phyloP scores from a whole-genome alignment of 2,329 filamentous ascomycete species.

The Colletotrichum destructivum region DNA sequence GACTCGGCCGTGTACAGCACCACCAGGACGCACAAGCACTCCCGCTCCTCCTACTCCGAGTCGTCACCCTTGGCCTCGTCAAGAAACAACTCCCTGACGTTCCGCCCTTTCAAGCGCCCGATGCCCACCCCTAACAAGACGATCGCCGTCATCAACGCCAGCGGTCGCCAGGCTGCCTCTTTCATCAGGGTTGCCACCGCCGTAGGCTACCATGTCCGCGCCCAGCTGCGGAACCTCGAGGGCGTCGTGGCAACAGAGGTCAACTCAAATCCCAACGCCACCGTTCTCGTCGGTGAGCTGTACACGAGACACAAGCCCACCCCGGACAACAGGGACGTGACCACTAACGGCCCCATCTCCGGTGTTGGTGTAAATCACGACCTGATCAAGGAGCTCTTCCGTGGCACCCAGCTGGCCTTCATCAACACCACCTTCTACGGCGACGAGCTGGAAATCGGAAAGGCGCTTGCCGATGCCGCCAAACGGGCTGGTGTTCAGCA shows the following conservation, averaged over 20 bases:
- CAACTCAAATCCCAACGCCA: slow-evolving; percentile 82
- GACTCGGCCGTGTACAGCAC: slow-evolving; percentile 39
- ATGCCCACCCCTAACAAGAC: slow-evolving; percentile 79
- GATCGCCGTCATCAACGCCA: slow-evolving; percentile 95
- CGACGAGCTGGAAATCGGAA: slow-evolving; percentile 91
- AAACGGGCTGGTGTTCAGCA: slow-evolving; percentile 88
- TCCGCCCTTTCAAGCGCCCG: slow-evolving; percentile 71
- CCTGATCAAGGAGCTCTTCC: slow-evolving; percentile 84
- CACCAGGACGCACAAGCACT: slow-evolving; percentile 70
- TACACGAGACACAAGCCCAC: slow-evolving; percentile 69
- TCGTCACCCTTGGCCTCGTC: slow-evolving; percentile 68
- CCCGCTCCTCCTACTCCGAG: slow-evolving; percentile 74
- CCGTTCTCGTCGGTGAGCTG: slow-evolving; percentile 75
- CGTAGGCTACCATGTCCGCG: slow-evolving; percentile 92
- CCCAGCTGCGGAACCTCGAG: slow-evolving; percentile 89
- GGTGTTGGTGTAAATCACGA: slow-evolving; percentile 79
- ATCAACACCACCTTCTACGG: slow-evolving; percentile 99
- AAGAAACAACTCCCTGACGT: slow-evolving; percentile 73
- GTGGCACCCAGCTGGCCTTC: slow-evolving; percentile 89
- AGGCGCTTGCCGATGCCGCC: slow-evolving; percentile 89
- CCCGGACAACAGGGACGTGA: slow-evolving; percentile 73
- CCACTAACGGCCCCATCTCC: slow-evolving; percentile 74
- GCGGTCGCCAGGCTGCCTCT: slow-evolving; percentile 94
- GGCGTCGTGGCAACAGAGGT: slow-evolving; percentile 93
- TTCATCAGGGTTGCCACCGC: slow-evolving; percentile 95